These are phyloP conservation scores for Calonectria crousiana DNA, from an alignment of 2,329 filamentous ascomycete genomes.

Conservation along the genomic window DNA sequence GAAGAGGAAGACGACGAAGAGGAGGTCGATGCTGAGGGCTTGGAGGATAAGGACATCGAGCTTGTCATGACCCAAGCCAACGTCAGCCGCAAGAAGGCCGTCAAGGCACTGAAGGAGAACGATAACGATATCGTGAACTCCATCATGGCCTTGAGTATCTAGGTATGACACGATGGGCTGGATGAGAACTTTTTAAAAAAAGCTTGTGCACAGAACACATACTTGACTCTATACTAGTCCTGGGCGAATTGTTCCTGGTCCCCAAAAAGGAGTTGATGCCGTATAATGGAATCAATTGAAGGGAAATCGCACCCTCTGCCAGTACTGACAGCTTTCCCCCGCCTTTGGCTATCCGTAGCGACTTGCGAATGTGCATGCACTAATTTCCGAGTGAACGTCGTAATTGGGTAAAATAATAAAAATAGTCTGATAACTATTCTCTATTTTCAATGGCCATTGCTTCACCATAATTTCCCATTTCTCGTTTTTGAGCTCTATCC, in stretches of 20 bases:
- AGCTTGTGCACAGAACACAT: slow-evolving; percentile 43
- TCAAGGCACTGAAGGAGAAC: slow-evolving; percentile 99
- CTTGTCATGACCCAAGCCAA: slow-evolving; percentile 98
- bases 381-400: not conserved
- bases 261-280: slow-evolving; percentile 45
- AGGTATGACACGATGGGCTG: slow-evolving; percentile 46
- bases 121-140: slow-evolving; percentile 99
- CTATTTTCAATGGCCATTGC: not conserved
- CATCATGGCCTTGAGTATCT: slow-evolving; percentile 98
- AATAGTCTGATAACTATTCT: not conserved
- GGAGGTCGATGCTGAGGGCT: slow-evolving; percentile 92
- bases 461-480: not conserved
- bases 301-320: slow-evolving; percentile 36
- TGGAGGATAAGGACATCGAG: slow-evolving; percentile 99
- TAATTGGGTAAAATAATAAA: too few relatives aligned
- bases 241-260: slow-evolving; percentile 37
- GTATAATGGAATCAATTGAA: slow-evolving; percentile 44
- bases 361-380: not conserved
- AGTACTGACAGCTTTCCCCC: slow-evolving; percentile 19
- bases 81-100: slow-evolving; percentile 97
- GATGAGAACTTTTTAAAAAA: slow-evolving; percentile 37
- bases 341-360: not conserved
- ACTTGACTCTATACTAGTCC: slow-evolving; percentile 47
- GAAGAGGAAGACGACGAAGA: slow-evolving; percentile 93
- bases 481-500: not conserved